Evolutionary conservation across 768 basidiomycete genomes (phyloP), one percentile per base, ranked within the genome.

Genomic region (Lactarius akahatsu): DNA sequence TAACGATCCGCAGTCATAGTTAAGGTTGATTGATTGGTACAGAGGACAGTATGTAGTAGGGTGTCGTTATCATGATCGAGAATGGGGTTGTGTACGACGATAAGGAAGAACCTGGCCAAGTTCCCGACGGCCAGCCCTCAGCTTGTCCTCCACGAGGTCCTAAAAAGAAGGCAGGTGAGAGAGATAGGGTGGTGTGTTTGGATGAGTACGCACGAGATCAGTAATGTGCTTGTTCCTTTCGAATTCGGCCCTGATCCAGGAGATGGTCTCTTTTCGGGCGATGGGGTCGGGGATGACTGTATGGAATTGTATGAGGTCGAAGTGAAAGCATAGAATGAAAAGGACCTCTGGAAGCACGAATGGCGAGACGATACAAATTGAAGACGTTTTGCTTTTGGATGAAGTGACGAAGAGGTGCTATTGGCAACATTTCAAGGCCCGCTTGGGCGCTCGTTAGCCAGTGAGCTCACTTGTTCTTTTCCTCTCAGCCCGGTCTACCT

Each of bases 211-310:
- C 71, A 92, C 91, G 68, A 79, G 74, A 72, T 92, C 87, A 13
- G 79, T 74, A 47, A 90, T 72, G 71, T 86, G 73, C 65, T 75
- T 81, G 70, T 85, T 86, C 65, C 85, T 79, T 72, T 91, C 87
- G 70, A 92, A 84, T 75, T 92, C 90, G 58, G 77, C 72, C 34
- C 91, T 86, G 75, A 92, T 84, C 89, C 91, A 93, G 26, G 74
- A 72, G 8, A 91, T 76, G 0, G 90, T 90, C 71, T 92, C 90
- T 66, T 76, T 75, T 66, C 91, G 82, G 34, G 87, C 80, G 64
- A 74, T 73, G 61, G 80, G 80, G 76, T 92, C 83, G 41, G 84
- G 85, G 59, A 93, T 87, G 50, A 75, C 91, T 92, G 62, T 0
- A 58, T 41, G 26, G 47, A n/a, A n/a, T 20, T 30, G 55, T 41